Percentiles rank a stretch among this genome's conserved stretches.
Conservation (phyloP, 1,284 basidiomycete genomes). For the Nidula niveotomentosa region DNA sequence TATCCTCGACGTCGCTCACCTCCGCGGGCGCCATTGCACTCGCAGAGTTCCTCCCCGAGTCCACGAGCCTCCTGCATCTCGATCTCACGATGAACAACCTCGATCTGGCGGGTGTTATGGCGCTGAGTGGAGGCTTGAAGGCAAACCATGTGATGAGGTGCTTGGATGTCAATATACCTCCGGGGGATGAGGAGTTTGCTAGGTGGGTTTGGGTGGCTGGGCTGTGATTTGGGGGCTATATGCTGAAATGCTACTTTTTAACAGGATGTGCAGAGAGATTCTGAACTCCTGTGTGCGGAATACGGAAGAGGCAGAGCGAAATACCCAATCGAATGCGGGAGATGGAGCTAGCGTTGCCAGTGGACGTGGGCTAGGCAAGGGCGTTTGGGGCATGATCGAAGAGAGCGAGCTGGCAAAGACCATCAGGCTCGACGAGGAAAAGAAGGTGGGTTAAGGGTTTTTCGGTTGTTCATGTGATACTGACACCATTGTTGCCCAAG, state of each 20-base stretch:
- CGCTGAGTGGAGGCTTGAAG: slow-evolving; percentile 83
- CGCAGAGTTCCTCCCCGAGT: slow-evolving; percentile 95
- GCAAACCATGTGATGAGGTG: slow-evolving; percentile 87
- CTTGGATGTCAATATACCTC: slow-evolving; percentile 90
- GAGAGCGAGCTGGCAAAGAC: slow-evolving; percentile 75
- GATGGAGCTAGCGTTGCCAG: slow-evolving; percentile 19
- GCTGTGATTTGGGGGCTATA: not conserved
- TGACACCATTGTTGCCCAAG: slow-evolving; percentile 5
- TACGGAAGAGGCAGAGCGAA: slow-evolving; percentile 77
- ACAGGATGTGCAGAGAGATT: slow-evolving; percentile 75
- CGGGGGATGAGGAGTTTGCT: slow-evolving; percentile 88
- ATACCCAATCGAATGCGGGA: slow-evolving; percentile 25
- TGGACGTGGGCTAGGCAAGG: slow-evolving; percentile 50
- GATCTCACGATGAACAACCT: slow-evolving; percentile 83
- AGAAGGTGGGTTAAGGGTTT: slow-evolving; percentile 43
- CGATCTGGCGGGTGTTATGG: slow-evolving; percentile 91
- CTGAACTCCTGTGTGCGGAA: slow-evolving; percentile 87
- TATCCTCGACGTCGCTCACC: slow-evolving; percentile 81
- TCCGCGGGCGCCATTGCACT: slow-evolving; percentile 92
- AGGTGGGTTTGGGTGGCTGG: slow-evolving; percentile 38
- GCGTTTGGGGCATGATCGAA: slow-evolving; percentile 80
- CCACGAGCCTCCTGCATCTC: slow-evolving; percentile 83
- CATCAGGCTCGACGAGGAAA: slow-evolving; percentile 59
- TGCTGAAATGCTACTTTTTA: slow-evolving; percentile 8
- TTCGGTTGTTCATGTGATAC: not conserved